Evolutionary conservation across 257 asterid genomes (phyloP).

Genomic region (Ilex asprella): DNA sequence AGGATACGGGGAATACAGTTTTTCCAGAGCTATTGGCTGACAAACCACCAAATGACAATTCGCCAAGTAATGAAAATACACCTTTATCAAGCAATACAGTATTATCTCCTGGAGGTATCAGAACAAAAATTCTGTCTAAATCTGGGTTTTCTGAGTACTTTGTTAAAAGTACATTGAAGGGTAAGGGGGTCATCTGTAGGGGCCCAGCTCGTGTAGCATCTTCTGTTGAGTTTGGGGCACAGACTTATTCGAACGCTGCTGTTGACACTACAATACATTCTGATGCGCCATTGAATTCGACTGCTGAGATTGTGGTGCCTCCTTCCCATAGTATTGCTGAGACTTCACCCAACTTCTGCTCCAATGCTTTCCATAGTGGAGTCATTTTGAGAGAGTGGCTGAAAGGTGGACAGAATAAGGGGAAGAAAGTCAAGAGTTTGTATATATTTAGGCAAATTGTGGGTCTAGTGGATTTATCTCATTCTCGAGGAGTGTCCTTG

Average conservation of each 20-base stretch:
- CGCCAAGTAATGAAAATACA: slow-evolving; percentile 30
- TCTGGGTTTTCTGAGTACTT: slow-evolving; percentile 78
- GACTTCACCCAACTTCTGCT: slow-evolving; percentile 17
- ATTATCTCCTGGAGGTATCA: slow-evolving; percentile 55
- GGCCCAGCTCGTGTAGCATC: slow-evolving; percentile 34
- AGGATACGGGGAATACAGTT: slow-evolving; percentile 35
- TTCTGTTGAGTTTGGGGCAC: slow-evolving; percentile 24
- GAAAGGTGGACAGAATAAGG: slow-evolving; percentile 41
- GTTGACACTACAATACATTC: slow-evolving; percentile 23
- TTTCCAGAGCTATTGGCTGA: slow-evolving; percentile 49
- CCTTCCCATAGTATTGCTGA: slow-evolving; percentile 34
- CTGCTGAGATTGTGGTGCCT: slow-evolving; percentile 29
- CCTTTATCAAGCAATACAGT: slow-evolving; percentile 29
- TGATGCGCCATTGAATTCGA: slow-evolving; percentile 27
- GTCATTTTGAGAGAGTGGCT: slow-evolving; percentile 74
- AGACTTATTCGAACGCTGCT: slow-evolving; percentile 27
- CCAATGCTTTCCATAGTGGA: slow-evolving; percentile 36
- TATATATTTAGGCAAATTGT: slow-evolving; percentile 68
- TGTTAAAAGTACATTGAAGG: slow-evolving; percentile 62
- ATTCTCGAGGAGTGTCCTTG: slow-evolving; percentile 57
- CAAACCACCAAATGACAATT: slow-evolving; percentile 22
- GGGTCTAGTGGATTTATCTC: slow-evolving; percentile 67
- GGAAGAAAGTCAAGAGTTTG: slow-evolving; percentile 53
- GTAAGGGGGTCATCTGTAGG: slow-evolving; percentile 68
- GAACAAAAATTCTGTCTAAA: slow-evolving; percentile 73